Base-by-base conservation (phyloP, 768 basidiomycete species). In the Psilocybe cubensis region DNA sequence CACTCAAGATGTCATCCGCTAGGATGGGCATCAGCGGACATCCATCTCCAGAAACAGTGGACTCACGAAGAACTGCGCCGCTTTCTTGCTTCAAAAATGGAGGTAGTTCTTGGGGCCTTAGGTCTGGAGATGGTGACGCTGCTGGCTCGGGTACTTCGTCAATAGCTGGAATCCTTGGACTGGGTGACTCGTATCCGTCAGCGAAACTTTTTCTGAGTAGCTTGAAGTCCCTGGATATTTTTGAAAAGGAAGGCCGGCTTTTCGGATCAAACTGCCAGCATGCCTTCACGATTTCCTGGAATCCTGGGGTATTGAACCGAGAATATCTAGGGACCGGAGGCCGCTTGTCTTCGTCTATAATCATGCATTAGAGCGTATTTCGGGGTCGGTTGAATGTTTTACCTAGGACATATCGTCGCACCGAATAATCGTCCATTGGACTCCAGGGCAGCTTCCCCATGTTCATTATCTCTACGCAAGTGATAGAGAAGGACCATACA, bases 401-500 rank as follows among this genome's bases (percentile, higher is more conserved):
- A 87, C 85, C 69, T 3, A 83, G 64, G 1, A 89, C 84, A 20
- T 84, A 78, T 55, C 76, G 74, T 31, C 75, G 72, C 14, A 89
- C 82, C 4, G 77, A 69, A 20, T 74, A 73, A 55, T 88, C 84
- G 52, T 84, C 81, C 58, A 79, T 68, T 3, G 74, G 65, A 2
- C 74, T 70, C 85, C 86, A 88, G 1, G 88, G 86, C 54, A 87
- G 71, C 46, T 79, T 78, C 14, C 87, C 88, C 75, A 85, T 82
- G 0, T 80, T 78, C 47, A 89, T 69, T 54, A 89, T 82, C 67
- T 89, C 88, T n/a, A 84, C 73, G 52, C 88, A 89, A 54, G 77
- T 79, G 48, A 91, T 86, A 0, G 85, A 82, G 64, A 83, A 92
- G 1, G 88, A 80, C 61, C 89, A 92, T 0, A 91, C 83, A 63